Conservation (phyloP, 805 yeast species). For the Nakazawaea wyomingensis region DNA sequence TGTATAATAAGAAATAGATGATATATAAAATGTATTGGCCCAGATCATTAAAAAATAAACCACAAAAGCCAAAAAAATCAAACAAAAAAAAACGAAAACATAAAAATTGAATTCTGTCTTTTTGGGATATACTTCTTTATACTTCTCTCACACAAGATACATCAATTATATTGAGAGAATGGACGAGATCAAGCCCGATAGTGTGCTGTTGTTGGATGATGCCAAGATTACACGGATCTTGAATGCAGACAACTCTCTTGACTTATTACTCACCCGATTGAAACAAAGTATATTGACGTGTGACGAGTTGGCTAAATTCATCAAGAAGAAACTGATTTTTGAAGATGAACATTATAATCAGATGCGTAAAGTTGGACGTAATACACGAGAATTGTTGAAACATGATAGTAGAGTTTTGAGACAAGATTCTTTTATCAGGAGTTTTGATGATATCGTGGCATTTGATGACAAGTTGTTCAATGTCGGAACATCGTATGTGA, state of each 20-base stretch:
- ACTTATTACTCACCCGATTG: constrained; percentile 61
- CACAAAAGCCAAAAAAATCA: too few species aligned
- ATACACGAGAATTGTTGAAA: constrained; percentile 45
- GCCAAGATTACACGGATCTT: constrained; percentile 48
- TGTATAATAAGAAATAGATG: too few species aligned
- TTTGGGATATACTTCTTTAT: too few species aligned
- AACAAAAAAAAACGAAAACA: too few species aligned
- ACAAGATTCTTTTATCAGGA: constrained; percentile 59
- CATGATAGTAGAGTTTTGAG: constrained; percentile 39
- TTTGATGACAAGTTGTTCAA: constrained; percentile 69
- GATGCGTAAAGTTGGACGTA: constrained; percentile 61
- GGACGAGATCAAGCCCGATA: constrained; percentile 15
- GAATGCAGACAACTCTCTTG: constrained; percentile 72
- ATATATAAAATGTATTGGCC: too few species aligned
- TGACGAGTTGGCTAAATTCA: constrained; percentile 77
- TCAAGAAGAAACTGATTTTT: constrained; percentile 69
- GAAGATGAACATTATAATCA: constrained; percentile 79
- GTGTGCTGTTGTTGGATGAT: constrained; percentile 37
- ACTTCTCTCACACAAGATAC: background rate
- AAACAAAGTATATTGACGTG: constrained; percentile 78
- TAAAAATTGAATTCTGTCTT: too few species aligned
- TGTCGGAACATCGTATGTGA: constrained; percentile 72
- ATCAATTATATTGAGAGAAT: too few species aligned
- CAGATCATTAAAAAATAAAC: too few species aligned
- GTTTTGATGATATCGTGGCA: constrained; percentile 63